phyloP scores from a whole-genome alignment of 1,139 yeast genomes.

The Wickerhamomyces sp. region DNA sequence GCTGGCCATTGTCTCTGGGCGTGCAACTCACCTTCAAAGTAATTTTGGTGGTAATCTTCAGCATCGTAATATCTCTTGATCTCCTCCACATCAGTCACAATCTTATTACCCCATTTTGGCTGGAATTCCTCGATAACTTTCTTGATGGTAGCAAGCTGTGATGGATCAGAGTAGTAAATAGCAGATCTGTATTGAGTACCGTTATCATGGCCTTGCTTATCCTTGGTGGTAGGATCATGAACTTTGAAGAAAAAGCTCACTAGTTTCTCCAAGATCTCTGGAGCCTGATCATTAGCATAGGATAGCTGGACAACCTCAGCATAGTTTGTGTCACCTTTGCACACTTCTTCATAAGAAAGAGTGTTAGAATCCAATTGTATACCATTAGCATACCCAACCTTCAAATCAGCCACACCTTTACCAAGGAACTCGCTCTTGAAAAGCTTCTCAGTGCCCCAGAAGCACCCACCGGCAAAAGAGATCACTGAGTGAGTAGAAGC shows the following conservation, averaged over 20 bases:
- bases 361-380: constrained; percentile 38
- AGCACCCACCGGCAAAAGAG: constrained; percentile 77
- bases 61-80: constrained; percentile 80
- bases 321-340: constrained; percentile 60
- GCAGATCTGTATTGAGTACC: constrained; percentile 84
- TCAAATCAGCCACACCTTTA: constrained; percentile 63
- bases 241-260: constrained; percentile 83
- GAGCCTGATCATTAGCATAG: constrained; percentile 56
- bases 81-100: constrained; percentile 68
- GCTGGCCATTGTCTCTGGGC: constrained; percentile 82
- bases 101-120: constrained; percentile 49
- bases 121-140: constrained; percentile 40
- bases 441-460: constrained; percentile 90
- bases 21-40: constrained; percentile 38
- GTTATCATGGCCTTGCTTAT: constrained; percentile 69
- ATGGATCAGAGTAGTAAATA: constrained; percentile 55
- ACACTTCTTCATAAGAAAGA: constrained; percentile 59
- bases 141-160: constrained; percentile 40
- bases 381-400: constrained; percentile 91
- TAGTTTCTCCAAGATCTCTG: constrained; percentile 49
- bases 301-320: constrained; percentile 79
- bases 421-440: constrained; percentile 57
- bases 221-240: constrained; percentile 71
- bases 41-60: constrained; percentile 85
- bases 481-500: constrained; percentile 39